A percentile compares a stretch with the other conserved stretches of the same genome.
Evolutionary conservation across 257 asterid species (phyloP).

Genomic region (Penstemon newberryi): DNA sequence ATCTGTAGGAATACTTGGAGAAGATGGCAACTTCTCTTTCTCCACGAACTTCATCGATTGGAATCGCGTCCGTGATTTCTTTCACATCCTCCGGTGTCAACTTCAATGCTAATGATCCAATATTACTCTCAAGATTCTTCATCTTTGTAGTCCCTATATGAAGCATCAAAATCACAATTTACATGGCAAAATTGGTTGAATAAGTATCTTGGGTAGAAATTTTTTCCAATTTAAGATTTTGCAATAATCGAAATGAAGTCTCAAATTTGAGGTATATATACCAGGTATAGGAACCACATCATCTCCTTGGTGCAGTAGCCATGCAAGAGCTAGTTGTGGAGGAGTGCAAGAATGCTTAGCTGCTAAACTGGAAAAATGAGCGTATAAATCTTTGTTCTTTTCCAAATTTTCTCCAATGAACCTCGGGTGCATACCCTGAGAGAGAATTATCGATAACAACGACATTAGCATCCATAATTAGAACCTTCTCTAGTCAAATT

Average conservation of each 20-base stretch:
- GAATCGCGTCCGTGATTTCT: conserved; percentile 11
- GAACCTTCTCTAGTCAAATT: background rate
- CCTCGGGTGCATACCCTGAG: conserved; percentile 42
- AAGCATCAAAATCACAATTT: background rate
- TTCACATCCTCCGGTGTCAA: background rate
- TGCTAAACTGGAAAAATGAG: conserved; percentile 37
- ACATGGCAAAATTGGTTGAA: background rate
- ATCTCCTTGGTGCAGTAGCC: conserved; percentile 57
- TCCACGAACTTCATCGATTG: background rate
- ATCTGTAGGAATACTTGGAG: too few species aligned
- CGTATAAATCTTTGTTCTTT: conserved; percentile 47
- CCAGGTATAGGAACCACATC: conserved; percentile 59
- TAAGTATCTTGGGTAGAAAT: background rate
- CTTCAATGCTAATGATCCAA: conserved; percentile 14
- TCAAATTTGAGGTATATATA: background rate
- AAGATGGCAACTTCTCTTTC: too few species aligned
- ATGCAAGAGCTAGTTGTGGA: conserved; percentile 58
- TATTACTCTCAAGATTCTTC: conserved; percentile 8
- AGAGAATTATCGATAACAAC: background rate
- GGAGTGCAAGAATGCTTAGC: conserved; percentile 42
- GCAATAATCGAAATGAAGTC: background rate
- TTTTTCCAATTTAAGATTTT: background rate
- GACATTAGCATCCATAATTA: background rate
- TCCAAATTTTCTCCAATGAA: conserved; percentile 43
- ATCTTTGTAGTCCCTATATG: conserved; percentile 10